Evolutionary conservation across 2,329 filamentous ascomycete species (phyloP).

Genomic region (Zymoseptoria pseudotritici): DNA sequence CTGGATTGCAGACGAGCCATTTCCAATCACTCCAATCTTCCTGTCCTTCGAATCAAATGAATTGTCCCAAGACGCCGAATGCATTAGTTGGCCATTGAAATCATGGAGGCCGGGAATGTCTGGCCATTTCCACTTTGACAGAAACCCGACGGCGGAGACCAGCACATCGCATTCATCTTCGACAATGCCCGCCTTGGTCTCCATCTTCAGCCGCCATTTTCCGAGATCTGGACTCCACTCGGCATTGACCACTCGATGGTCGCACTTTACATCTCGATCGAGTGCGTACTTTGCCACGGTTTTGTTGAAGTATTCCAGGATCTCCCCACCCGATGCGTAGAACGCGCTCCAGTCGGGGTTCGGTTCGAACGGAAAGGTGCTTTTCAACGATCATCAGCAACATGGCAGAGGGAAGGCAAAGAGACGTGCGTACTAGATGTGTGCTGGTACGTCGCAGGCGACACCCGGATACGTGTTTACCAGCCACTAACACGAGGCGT

Average conservation of each 20-base stretch:
- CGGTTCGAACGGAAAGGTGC: constrained; percentile 35
- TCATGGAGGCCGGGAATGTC: constrained; percentile 34
- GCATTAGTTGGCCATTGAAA: constrained; percentile 38
- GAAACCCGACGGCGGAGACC: constrained; percentile 26
- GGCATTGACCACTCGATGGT: constrained; percentile 31
- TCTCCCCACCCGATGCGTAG: constrained; percentile 36
- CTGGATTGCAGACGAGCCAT: constrained; percentile 36
- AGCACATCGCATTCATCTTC: constrained; percentile 31
- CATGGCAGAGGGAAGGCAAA: constrained; percentile 24
- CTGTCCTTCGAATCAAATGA: constrained; percentile 32
- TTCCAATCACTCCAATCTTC: constrained; percentile 36
- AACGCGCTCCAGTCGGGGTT: constrained; percentile 39
- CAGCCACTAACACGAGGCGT: constrained; percentile 12
- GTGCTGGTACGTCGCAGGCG: constrained; percentile 34
- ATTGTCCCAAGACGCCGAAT: constrained; percentile 37
- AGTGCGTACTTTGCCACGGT: constrained; percentile 35
- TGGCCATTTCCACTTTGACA: constrained; percentile 32
- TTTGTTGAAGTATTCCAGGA: constrained; percentile 35
- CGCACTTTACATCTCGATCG: constrained; percentile 33
- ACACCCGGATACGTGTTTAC: constrained; percentile 39
- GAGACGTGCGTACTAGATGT: constrained; percentile 34
- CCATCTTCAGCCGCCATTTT: constrained; percentile 32
- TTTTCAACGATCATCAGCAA: background rate
- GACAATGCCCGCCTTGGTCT: constrained; percentile 21
- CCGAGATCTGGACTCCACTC: constrained; percentile 29